phyloP scores from a whole-genome alignment of 495 filamentous ascomycete genomes.

The Talaromyces trachyspermus region DNA sequence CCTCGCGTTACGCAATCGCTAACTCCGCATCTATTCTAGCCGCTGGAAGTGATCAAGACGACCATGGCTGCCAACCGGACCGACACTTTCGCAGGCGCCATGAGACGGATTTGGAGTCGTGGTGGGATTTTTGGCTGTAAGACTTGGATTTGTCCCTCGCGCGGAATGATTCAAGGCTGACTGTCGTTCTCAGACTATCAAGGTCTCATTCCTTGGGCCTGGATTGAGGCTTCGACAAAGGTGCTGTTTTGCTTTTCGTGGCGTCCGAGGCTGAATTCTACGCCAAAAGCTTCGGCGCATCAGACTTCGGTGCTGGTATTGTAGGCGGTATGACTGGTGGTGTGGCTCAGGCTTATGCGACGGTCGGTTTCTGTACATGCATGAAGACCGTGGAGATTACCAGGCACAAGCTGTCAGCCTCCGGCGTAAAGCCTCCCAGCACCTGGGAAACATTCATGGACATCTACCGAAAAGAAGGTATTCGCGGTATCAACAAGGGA shows the following conservation, averaged over 20 bases:
- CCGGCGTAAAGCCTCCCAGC: constrained; percentile 73
- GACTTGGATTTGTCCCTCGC: constrained; percentile 26
- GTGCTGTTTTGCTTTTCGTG: constrained; percentile 97
- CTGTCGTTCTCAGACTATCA: constrained; percentile 71
- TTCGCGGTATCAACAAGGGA: constrained; percentile 93
- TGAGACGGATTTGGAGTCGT: constrained; percentile 84
- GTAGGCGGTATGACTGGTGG: constrained; percentile 86
- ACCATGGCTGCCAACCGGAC: constrained; percentile 96
- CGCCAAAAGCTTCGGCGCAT: constrained; percentile 71
- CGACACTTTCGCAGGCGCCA: constrained; percentile 76
- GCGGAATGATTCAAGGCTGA: background rate
- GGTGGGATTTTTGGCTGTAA: constrained; percentile 93
- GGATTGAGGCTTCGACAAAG: constrained; percentile 99
- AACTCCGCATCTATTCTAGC: no score
- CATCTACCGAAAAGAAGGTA: constrained; percentile 91
- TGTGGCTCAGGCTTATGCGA: constrained; percentile 96
- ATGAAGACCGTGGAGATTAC: constrained; percentile 99
- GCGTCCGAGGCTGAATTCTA: constrained; percentile 96
- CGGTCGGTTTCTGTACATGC: constrained; percentile 99
- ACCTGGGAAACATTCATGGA: constrained; percentile 94
- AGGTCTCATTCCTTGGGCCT: constrained; percentile 99
- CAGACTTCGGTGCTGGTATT: constrained; percentile 83
- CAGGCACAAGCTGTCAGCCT: constrained; percentile 84
- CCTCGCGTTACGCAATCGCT: no score
- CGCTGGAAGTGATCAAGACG: constrained; percentile 97